These are phyloP conservation scores for Letharia lupina DNA, from an alignment of 495 filamentous ascomycete genomes.

Conservation along the genomic window DNA sequence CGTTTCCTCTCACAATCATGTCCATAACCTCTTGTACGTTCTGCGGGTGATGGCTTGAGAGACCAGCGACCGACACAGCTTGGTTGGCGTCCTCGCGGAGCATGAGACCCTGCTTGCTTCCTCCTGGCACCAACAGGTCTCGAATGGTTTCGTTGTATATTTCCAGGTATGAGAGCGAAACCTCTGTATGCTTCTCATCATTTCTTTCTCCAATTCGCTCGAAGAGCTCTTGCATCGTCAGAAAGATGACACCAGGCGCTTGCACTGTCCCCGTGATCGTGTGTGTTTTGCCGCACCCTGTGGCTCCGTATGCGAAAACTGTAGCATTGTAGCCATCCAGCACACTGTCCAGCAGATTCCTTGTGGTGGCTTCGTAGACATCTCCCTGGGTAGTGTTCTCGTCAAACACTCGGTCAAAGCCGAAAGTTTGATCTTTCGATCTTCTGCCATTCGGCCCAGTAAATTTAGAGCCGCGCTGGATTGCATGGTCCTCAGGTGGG, in stretches of 20 bases:
- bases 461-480: constrained; percentile 80
- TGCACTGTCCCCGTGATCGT: constrained; percentile 94
- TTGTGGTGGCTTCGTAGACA: constrained; percentile 92
- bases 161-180: constrained; percentile 92
- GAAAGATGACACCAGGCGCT: constrained; percentile 93
- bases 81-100: constrained; percentile 92
- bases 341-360: constrained; percentile 81
- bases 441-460: constrained; percentile 81
- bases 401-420: constrained; percentile 94
- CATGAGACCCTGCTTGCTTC: constrained; percentile 81
- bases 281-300: constrained; percentile 96
- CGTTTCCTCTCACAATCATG: constrained; percentile 94
- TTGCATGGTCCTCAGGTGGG: constrained; percentile 89
- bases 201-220: constrained; percentile 83
- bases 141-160: constrained; percentile 99
- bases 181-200: constrained; percentile 77
- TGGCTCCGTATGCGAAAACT: constrained; percentile 96
- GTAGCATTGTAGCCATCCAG: constrained; percentile 98
- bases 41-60: constrained; percentile 84
- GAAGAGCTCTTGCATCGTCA: constrained; percentile 98
- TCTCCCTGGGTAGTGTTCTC: constrained; percentile 88
- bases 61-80: constrained; percentile 81
- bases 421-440: constrained; percentile 96
- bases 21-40: constrained; percentile 96
- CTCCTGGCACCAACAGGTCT: constrained; percentile 80